Percentiles rank a stretch among this genome's conserved stretches.
These are phyloP conservation scores for Cladophialophora immunda DNA, from an alignment of 2,329 filamentous ascomycete genomes.

Conservation along the genomic window DNA sequence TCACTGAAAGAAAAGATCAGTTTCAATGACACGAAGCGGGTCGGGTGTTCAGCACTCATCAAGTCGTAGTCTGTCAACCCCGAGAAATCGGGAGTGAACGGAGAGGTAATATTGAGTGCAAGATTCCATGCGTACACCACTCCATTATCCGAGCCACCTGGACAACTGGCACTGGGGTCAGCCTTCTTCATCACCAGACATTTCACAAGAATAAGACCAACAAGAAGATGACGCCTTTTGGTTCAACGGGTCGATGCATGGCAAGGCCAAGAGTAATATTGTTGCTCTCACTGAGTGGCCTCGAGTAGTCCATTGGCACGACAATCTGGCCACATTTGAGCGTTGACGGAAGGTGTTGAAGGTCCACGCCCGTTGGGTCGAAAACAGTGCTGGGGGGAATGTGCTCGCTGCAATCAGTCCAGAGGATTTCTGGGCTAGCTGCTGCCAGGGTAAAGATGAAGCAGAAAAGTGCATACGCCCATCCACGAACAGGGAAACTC, in stretches of 20 bases:
- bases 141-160: slow-evolving; percentile 17
- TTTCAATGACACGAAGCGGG: background rate
- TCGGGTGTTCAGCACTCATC: slow-evolving; percentile 15
- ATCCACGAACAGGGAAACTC: too few relatives aligned
- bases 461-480: background rate
- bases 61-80: slow-evolving; percentile 21
- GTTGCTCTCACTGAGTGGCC: slow-evolving; percentile 15
- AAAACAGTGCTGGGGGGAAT: slow-evolving; percentile 9
- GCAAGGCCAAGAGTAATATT: slow-evolving; percentile 25
- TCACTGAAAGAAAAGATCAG: slow-evolving; percentile 12
- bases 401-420: slow-evolving; percentile 12
- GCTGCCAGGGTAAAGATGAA: background rate
- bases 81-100: slow-evolving; percentile 2
- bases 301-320: slow-evolving; percentile 20
- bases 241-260: slow-evolving; percentile 19
- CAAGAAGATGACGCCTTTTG: slow-evolving; percentile 22
- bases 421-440: slow-evolving; percentile 8
- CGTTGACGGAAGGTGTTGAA: slow-evolving; percentile 11
- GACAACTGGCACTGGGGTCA: background rate
- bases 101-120: slow-evolving; percentile 13
- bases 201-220: background rate
- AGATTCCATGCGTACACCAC: slow-evolving; percentile 14
- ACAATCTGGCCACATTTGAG: slow-evolving; percentile 19
- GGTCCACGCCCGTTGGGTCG: slow-evolving; percentile 4
- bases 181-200: background rate